Evolutionary conservation across 2,329 filamentous ascomycete genomes (phyloP), one percentile per base, ranked within the genome.

Genomic region (Ascochyta koolunga): DNA sequence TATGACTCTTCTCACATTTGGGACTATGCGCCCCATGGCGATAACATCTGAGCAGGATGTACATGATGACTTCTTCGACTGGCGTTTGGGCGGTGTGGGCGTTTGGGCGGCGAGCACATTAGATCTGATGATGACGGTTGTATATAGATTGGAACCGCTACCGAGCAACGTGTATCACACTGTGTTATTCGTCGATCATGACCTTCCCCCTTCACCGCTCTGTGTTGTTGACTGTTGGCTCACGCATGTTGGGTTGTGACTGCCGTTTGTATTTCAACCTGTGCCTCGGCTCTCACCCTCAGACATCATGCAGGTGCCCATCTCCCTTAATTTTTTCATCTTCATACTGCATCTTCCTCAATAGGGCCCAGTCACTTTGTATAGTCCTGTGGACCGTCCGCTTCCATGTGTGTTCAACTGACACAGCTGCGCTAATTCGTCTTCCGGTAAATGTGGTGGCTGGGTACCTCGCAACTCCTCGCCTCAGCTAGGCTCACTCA

Each of bases 1-100:
- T 74, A 60, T 35, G 70, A 74, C 49, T 69, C 65, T 22, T 59
- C 45, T 19, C 66, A 71, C 35, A 73, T 75, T 24, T 74, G 69
- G 72, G 71, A 76, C 36, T 71, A 73, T 60, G 65, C 69, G 24
- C 69, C 68, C 11, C 61, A 70, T 29, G 50, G 45, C 22, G 49
- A 63, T 27, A 64, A 59, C 36, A 36, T 46, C 21, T 37, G 24
- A 50, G 32, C 18, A 29, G 25, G 21, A n/a, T 43, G 45, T 43
- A 42, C 50, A 50, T 38, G 37, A 50, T 16, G 32, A 35, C 38
- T 46, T 47, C 37, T 22, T 51, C 27, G 45, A 48, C 22, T 21
- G 62, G 62, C 59, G 58, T 65, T 66, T 39, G 15, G 50, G 43
- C 21, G 25, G 32, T 33, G 22, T 32, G 25, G 44, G 50, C 50